These are phyloP conservation scores for Peniophora sp. DNA, from an alignment of 1,284 basidiomycete species.

Conservation along the genomic window DNA sequence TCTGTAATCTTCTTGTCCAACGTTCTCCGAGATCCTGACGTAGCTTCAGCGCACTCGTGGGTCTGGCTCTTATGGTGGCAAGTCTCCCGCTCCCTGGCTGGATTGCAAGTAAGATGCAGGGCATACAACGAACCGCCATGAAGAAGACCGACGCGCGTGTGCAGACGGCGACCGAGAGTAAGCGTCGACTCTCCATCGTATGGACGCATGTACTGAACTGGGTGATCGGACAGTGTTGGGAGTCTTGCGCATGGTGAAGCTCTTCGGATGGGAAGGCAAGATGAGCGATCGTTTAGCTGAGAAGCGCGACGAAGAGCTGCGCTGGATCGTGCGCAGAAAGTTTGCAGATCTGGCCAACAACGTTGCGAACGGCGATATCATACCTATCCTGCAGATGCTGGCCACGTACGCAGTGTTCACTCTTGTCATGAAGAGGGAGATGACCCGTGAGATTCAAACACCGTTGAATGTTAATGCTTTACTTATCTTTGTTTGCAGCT, in stretches of 20 bases:
- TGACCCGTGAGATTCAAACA: conserved; percentile 6
- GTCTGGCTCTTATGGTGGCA: conserved; percentile 42
- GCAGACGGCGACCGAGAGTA: conserved; percentile 40
- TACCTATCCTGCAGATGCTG: conserved; percentile 56
- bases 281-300: conserved; percentile 33
- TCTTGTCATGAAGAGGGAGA: conserved; percentile 21
- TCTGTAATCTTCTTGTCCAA: no score
- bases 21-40: not conserved
- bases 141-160: conserved; percentile 40
- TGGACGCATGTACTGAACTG: not conserved
- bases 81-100: conserved; percentile 44
- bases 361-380: conserved; percentile 36
- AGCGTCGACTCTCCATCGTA: conserved; percentile 9
- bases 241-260: conserved; percentile 45
- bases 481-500: conserved; percentile 19
- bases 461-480: no score
- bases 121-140: conserved; percentile 21
- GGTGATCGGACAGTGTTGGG: conserved; percentile 38
- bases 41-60: conserved; percentile 38
- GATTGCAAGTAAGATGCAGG: conserved; percentile 21
- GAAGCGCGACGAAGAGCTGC: conserved; percentile 51
- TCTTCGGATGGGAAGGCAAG: conserved; percentile 52
- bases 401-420: conserved; percentile 42
- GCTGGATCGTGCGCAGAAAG: conserved; percentile 33
- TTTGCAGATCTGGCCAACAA: conserved; percentile 29